Base-by-base conservation (phyloP, 2,329 filamentous ascomycete genomes). In the Exophiala phaeomuriformis region DNA sequence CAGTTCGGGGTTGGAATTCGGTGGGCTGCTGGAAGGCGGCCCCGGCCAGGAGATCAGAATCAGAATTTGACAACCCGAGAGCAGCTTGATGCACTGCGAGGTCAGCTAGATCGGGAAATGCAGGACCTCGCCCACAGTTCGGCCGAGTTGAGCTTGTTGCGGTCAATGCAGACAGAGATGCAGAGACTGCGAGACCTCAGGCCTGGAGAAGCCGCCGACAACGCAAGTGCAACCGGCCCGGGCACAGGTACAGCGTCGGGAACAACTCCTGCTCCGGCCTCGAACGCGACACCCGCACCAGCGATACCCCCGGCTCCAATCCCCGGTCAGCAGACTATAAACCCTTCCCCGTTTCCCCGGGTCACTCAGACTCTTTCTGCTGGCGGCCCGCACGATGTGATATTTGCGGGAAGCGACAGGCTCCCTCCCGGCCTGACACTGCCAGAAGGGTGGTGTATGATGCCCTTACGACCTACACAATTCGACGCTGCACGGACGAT, bases 81-180 rank as follows among this genome's bases (percentile, higher is more conserved):
- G 9, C 81, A 88, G 51, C 71, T 93, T 33, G 73, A 78, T 33
- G 78, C 83, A 39, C 76, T 88, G 9, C 84, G 89, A 60, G 78
- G 83, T 51, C 80, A 86, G 50, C 75, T 93, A 28, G 75, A 83
- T 61, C 79, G 82, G 51, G 85, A 90, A 64, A 76, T 88, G 33
- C 75, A 79, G 44, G 72, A 71, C 40, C 72, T 91, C 12, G 79
- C 83, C 43, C 65, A 79, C 33, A 80, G 82, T 10, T 79, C 86
- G 47, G 78, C 84, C 33, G 86, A 93, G 65, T 66, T 90, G 3
- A 77, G 82, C 45, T 71, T 80, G n/a, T 72, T 90, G n/a, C 78
- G 84, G 49, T 71, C 82, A 10, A 73, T 93, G 56, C 79, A 86
- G 56, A 71, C 72, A 19, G 88, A 93, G 66, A 68, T 93, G 47